phyloP scores from a whole-genome alignment of 139 green algal genomes.

The Haematococcus sp. region DNA sequence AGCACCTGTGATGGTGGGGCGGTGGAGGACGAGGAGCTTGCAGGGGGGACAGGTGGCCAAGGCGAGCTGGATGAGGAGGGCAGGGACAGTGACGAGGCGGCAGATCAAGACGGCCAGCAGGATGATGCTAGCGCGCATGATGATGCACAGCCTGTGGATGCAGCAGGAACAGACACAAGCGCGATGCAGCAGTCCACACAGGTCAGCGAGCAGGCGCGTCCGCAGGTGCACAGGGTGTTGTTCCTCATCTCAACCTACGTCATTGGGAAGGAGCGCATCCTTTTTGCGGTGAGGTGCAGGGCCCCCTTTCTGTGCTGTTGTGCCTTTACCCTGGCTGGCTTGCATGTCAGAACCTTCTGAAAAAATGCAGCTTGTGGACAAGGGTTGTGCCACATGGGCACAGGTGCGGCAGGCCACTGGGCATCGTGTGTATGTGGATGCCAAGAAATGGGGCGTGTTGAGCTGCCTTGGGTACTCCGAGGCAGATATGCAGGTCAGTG shows the following conservation, averaged over 20 bases:
- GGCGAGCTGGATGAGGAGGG: not conserved
- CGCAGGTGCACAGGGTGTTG: conserved; percentile 26
- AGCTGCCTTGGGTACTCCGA: conserved; percentile 19
- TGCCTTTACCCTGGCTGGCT: no score
- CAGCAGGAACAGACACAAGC: not conserved
- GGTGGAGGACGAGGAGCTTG: not conserved
- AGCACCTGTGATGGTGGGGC: not conserved
- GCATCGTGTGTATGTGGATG: conserved; percentile 48
- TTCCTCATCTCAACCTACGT: conserved; percentile 68
- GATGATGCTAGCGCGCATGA: not conserved
- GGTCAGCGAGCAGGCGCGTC: no score
- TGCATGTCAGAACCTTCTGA: no score
- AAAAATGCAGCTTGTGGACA: no score
- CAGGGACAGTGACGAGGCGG: not conserved
- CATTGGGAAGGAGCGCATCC: conserved; percentile 84
- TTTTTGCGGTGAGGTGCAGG: conserved; percentile 49
- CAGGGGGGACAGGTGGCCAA: conserved; percentile 1
- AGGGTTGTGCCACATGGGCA: not conserved
- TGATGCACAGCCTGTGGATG: not conserved
- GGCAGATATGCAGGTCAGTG: no score
- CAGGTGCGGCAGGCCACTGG: conserved; percentile 48
- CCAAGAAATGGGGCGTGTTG: conserved; percentile 65
- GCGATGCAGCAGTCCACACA: not conserved
- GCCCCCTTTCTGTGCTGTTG: not conserved
- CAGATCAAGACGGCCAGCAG: not conserved